phyloP scores from a whole-genome alignment of 192 early-diverging fungal genomes.

The Coemansia sp. region DNA sequence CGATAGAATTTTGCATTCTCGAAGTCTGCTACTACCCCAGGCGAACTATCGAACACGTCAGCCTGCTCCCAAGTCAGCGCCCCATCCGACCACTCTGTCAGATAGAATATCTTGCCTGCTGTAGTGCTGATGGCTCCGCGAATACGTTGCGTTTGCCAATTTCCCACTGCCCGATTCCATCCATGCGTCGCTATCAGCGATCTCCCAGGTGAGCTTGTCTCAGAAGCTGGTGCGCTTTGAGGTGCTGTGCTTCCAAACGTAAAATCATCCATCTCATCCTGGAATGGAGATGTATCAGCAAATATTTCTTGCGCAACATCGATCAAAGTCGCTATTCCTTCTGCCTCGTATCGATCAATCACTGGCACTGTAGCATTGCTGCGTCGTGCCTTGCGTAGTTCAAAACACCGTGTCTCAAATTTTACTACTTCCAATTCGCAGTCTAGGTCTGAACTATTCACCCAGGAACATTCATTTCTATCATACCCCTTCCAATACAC shows the following conservation, averaged over 20 bases:
- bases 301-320: slow-evolving; percentile 22
- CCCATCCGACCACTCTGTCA: slow-evolving; percentile 32
- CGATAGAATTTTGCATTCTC: slow-evolving; percentile 10
- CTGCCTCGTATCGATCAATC: slow-evolving; percentile 29
- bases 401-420: slow-evolving; percentile 32
- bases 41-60: not conserved
- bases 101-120: slow-evolving; percentile 19
- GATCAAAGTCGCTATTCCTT: slow-evolving; percentile 38
- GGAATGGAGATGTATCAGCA: slow-evolving; percentile 10
- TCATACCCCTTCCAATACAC: slow-evolving; percentile 28
- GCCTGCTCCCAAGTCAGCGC: slow-evolving; percentile 25
- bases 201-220: not conserved
- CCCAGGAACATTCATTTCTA: slow-evolving; percentile 23
- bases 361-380: not conserved
- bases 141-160: slow-evolving; percentile 5
- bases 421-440: slow-evolving; percentile 12
- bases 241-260: slow-evolving; percentile 8
- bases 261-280: slow-evolving; percentile 27
- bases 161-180: slow-evolving; percentile 12
- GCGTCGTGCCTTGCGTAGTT: slow-evolving; percentile 14
- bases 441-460: slow-evolving; percentile 1
- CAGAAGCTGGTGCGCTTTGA: not conserved
- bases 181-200: slow-evolving; percentile 20
- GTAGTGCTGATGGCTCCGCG: slow-evolving; percentile 13
- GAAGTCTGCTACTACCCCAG: slow-evolving; percentile 8